Evolutionary conservation across 352 stramenopile species (phyloP).

Genomic region (Phytophthora macrochlamydospora): DNA sequence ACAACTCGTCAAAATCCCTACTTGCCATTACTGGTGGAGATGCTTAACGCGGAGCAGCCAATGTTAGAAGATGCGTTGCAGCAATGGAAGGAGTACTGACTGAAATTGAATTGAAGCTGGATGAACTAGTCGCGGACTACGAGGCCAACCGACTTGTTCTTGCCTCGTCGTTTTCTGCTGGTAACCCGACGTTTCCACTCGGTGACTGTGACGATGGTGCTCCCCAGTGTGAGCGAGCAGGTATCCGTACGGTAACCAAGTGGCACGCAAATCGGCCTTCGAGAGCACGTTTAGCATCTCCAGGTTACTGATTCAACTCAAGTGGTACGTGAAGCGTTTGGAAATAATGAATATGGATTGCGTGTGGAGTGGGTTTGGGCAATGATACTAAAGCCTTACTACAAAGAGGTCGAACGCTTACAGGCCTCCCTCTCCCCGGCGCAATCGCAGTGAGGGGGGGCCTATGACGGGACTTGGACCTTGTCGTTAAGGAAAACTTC

Average conservation of each 20-base stretch:
- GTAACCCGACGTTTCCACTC: too few relatives aligned
- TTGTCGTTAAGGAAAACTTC: conserved; percentile 79
- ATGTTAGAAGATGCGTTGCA: conserved; percentile 29
- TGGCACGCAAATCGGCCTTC: too few relatives aligned
- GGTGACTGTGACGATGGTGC: too few relatives aligned
- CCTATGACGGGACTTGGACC: conserved; percentile 55
- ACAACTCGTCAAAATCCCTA: conserved; percentile 38
- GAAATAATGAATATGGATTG: conserved; percentile 33
- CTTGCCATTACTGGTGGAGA: conserved; percentile 40
- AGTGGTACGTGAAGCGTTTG: not conserved
- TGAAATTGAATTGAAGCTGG: conserved; percentile 22
- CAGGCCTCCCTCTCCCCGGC: conserved; percentile 24
- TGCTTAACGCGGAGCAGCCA: conserved; percentile 26
- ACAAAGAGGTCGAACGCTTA: conserved; percentile 32
- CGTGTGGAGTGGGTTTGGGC: conserved; percentile 23
- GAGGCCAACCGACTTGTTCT: conserved; percentile 38
- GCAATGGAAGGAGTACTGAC: conserved; percentile 34
- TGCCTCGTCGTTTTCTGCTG: conserved; percentile 2
- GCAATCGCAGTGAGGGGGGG: conserved; percentile 4
- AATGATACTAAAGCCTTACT: conserved; percentile 37
- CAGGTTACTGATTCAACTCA: not conserved
- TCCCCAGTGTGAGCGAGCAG: not conserved
- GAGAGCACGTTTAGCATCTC: not conserved
- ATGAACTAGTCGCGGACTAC: conserved; percentile 36
- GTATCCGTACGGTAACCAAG: too few relatives aligned